These are phyloP conservation scores for Ashbya aceris DNA, from an alignment of 1,139 yeast genomes.

Conservation along the genomic window DNA sequence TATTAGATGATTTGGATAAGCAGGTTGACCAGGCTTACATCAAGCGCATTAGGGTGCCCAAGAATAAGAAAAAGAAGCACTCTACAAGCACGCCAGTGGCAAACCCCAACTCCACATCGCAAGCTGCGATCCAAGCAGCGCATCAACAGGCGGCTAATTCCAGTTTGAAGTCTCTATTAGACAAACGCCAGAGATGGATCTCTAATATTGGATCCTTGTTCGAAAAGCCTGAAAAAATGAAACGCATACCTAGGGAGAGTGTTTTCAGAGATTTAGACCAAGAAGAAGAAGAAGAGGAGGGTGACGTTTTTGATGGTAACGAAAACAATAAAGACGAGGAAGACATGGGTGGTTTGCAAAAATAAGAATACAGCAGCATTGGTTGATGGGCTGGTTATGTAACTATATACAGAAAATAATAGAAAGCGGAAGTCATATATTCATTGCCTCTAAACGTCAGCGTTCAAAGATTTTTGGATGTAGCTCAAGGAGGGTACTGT, in stretches of 20 bases:
- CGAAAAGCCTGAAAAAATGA: constrained; percentile 57
- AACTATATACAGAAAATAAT: neutral
- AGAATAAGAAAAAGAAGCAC: constrained; percentile 61
- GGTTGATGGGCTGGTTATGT: neutral
- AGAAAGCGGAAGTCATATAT: neutral
- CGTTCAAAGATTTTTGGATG: constrained; percentile 19
- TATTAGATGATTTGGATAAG: constrained; percentile 86
- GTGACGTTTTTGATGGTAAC: constrained; percentile 22
- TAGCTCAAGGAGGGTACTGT: constrained; percentile 29
- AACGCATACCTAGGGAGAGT: constrained; percentile 60
- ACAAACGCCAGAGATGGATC: constrained; percentile 84
- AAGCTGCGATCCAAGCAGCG: constrained; percentile 27
- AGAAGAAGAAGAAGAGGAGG: constrained; percentile 39
- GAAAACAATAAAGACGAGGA: constrained; percentile 27
- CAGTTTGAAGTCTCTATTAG: constrained; percentile 69
- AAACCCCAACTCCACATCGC: constrained; percentile 31
- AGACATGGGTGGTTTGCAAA: constrained; percentile 12
- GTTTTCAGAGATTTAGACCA: constrained; percentile 52
- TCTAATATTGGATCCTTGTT: constrained; percentile 81
- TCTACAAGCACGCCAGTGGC: constrained; percentile 16
- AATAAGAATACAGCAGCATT: constrained; percentile 7
- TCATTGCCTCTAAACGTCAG: neutral
- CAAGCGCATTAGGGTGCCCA: constrained; percentile 75
- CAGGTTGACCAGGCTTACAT: constrained; percentile 93
- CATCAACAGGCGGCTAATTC: constrained; percentile 55